phyloP scores from a whole-genome alignment of 2,329 filamentous ascomycete species.

The Macroventuria anomochaeta region DNA sequence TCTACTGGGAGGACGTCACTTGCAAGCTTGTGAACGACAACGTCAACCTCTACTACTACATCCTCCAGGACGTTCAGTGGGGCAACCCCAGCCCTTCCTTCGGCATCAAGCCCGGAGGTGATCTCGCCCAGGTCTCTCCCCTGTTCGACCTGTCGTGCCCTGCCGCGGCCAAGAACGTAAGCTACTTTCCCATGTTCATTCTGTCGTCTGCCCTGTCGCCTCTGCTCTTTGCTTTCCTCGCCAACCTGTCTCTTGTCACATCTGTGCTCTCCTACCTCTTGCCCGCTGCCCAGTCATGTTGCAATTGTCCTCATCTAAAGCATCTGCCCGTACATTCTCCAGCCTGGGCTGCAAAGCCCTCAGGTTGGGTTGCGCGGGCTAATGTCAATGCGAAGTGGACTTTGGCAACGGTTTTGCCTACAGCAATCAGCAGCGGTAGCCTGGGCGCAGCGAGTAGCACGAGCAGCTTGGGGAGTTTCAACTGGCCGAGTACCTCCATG shows the following conservation, averaged over 20 bases:
- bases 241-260: slow-evolving; percentile 27
- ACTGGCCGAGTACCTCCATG: slow-evolving; percentile 2
- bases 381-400: slow-evolving; percentile 33
- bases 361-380: slow-evolving; percentile 35
- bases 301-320: slow-evolving; percentile 20
- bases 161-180: slow-evolving; percentile 36
- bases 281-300: slow-evolving; percentile 13
- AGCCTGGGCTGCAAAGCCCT: slow-evolving; percentile 20
- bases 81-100: slow-evolving; percentile 71
- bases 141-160: slow-evolving; percentile 48
- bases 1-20: slow-evolving; percentile 80
- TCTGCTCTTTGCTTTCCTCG: slow-evolving; percentile 27
- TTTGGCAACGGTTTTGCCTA: slow-evolving; percentile 6
- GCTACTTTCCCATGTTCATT: slow-evolving; percentile 27
- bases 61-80: slow-evolving; percentile 69
- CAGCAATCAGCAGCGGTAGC: slow-evolving; percentile 22
- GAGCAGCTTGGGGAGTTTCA: slow-evolving; percentile 11
- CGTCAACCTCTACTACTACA: slow-evolving; percentile 72
- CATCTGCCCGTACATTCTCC: slow-evolving; percentile 18
- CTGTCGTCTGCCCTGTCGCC: slow-evolving; percentile 28
- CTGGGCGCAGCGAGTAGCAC: slow-evolving; percentile 8
- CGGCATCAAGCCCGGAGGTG: slow-evolving; percentile 66
- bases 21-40: slow-evolving; percentile 69
- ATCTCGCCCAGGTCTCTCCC: slow-evolving; percentile 38
- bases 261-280: slow-evolving; percentile 24